Evolutionary conservation across 2,329 filamentous ascomycete genomes (phyloP), one percentile per base, ranked within the genome.

Genomic region (Cladophialophora carrionii): DNA sequence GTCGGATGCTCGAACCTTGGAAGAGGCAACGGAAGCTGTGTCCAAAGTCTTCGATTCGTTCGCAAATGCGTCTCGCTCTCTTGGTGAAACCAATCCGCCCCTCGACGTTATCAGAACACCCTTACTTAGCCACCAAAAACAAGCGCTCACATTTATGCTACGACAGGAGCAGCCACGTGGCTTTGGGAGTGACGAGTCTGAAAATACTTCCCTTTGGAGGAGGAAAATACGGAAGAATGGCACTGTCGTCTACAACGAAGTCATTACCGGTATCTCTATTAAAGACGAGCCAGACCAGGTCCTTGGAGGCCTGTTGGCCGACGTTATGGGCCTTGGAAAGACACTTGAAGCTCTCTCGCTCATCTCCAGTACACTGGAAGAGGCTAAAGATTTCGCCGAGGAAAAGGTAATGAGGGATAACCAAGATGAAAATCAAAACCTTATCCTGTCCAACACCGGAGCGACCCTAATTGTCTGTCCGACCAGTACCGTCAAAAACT

Each of bases 311-410:
- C 87, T 94, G 41, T 79, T 94, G 22, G 90, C 90, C 14, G 90
- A 94, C 74, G 91, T 93, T 87, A 95, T 95, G 91, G 91, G 91
- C 29, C 80, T 94, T n/a, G 90, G 90, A 8, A 95, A 94, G 77
- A 93, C 90, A 0, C 76, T 99, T 57, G 96, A 91, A 73, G 89
- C 97, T 20, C 81, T 98, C 1, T 90, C 93, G 0, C 82, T 98
- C 17, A 80, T 96, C 12, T 82, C 88, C 1, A 84, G 84, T 32
- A 90, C 91, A 0, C 77, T 88, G 2, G 78, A 83, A 0, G 84
- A 88, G 46, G 87, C 92, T 1, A 73, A 76, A 9, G 76, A 81
- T 0, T 98, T 91, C 84, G 83, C 83, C 2, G 75, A 76, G 4
- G 78, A 81, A 55, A 71, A 60, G 41, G 54, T 71, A 10, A 60